phyloP scores from a whole-genome alignment of 805 yeast genomes.

The Wickerhamomyces ciferrii region DNA sequence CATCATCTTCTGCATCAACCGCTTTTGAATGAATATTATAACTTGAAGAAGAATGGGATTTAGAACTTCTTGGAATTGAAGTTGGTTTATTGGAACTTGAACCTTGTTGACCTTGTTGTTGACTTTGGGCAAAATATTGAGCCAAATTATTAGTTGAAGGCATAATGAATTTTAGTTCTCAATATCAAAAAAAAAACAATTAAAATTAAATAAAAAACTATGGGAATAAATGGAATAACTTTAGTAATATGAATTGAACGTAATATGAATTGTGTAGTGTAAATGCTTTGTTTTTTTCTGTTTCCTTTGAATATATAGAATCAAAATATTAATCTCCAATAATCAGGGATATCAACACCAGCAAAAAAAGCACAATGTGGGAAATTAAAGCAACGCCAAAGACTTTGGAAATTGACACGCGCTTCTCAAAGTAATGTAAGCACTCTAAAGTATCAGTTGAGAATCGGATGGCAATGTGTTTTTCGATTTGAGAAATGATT shows the following conservation, averaged over 20 bases:
- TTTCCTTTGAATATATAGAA: background rate
- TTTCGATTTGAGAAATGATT: background rate
- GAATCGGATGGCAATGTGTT: background rate
- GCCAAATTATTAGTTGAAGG: slow-evolving; percentile 3
- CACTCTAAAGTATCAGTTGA: background rate
- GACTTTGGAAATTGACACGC: background rate
- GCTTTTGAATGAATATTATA: slow-evolving; percentile 27
- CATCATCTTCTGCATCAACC: slow-evolving; percentile 66
- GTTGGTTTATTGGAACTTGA: background rate
- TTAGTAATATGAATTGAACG: too few relatives aligned
- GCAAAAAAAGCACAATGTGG: background rate
- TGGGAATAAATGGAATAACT: too few relatives aligned
- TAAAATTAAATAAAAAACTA: too few relatives aligned
- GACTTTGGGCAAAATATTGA: slow-evolving; percentile 1
- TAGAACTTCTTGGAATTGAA: background rate
- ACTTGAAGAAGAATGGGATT: background rate
- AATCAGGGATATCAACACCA: background rate
- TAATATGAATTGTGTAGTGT: too few relatives aligned
- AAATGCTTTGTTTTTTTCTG: background rate
- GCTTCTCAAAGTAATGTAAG: background rate
- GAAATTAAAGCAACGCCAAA: background rate
- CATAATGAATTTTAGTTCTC: too few relatives aligned
- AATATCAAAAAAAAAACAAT: too few relatives aligned
- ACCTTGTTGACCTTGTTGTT: slow-evolving; percentile 1
- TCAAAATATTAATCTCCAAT: background rate